Evolutionary conservation across 805 yeast species (phyloP).

Genomic region (Metschnikowia baotianmanensis): DNA sequence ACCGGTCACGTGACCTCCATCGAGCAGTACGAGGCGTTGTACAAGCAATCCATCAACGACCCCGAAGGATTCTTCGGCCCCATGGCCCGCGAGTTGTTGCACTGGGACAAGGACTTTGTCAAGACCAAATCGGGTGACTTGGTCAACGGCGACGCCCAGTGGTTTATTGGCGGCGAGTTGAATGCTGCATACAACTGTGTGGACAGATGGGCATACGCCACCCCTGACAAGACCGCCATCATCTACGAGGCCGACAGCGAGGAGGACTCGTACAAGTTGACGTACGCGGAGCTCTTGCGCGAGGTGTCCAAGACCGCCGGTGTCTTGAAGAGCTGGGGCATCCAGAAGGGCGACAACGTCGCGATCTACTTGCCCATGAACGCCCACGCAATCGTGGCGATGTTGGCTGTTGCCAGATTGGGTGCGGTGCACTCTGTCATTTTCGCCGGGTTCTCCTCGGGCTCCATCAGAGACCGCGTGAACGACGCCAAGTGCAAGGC

Average conservation of each 20-base stretch:
- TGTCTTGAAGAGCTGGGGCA: conserved; percentile 62
- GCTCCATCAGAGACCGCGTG: conserved; percentile 69
- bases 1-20: conserved; percentile 58
- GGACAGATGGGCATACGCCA: conserved; percentile 72
- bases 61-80: conserved; percentile 57
- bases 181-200: conserved; percentile 81
- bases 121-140: conserved; percentile 46
- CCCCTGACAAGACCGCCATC: conserved; percentile 72
- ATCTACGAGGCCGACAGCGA: conserved; percentile 83
- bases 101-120: conserved; percentile 55
- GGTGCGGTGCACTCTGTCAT: conserved; percentile 86
- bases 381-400: conserved; percentile 71
- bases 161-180: conserved; percentile 79
- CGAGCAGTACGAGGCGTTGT: conserved; percentile 61
- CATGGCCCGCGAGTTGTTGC: conserved; percentile 46
- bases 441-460: conserved; percentile 80
- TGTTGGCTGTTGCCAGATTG: conserved; percentile 74
- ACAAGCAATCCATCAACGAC: conserved; percentile 54
- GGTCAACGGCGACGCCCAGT: conserved; percentile 49
- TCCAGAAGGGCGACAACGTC: conserved; percentile 78
- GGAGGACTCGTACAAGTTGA: conserved; percentile 55
- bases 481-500: conserved; percentile 69
- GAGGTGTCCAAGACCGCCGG: conserved; percentile 73
- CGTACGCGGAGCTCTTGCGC: conserved; percentile 69
- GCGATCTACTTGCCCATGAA: conserved; percentile 88